These are phyloP conservation scores for Paramecium octaurelia DNA, from an alignment of 73 alveolate genomes.

Conservation along the genomic window DNA sequence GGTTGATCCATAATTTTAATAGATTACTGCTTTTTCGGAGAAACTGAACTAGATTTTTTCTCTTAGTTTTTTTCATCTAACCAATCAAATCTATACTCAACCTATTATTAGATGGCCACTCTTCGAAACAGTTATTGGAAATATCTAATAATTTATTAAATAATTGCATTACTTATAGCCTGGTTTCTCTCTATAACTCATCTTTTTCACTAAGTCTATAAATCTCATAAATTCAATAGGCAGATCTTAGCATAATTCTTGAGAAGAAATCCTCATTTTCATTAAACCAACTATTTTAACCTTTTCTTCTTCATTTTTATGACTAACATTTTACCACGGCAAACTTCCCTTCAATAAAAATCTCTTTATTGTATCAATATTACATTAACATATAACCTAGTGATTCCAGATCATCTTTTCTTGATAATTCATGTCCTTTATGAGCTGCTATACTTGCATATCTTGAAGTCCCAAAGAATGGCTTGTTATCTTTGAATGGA, in stretches of 20 bases:
- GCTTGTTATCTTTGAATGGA: constrained; percentile 67
- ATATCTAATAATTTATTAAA: neutral
- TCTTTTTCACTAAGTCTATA: constrained; percentile 63
- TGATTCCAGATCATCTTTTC: constrained; percentile 81
- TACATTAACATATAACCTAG: constrained; percentile 76
- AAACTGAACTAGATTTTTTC: neutral
- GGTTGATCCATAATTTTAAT: neutral
- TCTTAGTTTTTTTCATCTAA: neutral
- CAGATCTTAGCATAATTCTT: constrained; percentile 78
- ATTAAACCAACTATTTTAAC: constrained; percentile 79
- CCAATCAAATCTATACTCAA: constrained; percentile 24
- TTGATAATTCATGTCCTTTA: constrained; percentile 83
- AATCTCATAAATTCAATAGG: constrained; percentile 47
- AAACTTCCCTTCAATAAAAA: constrained; percentile 66
- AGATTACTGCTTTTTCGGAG: neutral
- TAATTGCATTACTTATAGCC: constrained; percentile 71
- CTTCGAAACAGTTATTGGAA: neutral
- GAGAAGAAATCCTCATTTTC: constrained; percentile 81
- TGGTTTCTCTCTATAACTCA: constrained; percentile 82
- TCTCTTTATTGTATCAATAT: neutral
- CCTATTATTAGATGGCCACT: neutral
- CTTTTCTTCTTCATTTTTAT: constrained; percentile 87
- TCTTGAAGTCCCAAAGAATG: constrained; percentile 78
- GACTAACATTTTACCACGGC: constrained; percentile 95
- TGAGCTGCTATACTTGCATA: constrained; percentile 80